These are phyloP conservation scores for Lithospermum erythrorhizon DNA, from an alignment of 257 asterid genomes.

Conservation along the genomic window DNA sequence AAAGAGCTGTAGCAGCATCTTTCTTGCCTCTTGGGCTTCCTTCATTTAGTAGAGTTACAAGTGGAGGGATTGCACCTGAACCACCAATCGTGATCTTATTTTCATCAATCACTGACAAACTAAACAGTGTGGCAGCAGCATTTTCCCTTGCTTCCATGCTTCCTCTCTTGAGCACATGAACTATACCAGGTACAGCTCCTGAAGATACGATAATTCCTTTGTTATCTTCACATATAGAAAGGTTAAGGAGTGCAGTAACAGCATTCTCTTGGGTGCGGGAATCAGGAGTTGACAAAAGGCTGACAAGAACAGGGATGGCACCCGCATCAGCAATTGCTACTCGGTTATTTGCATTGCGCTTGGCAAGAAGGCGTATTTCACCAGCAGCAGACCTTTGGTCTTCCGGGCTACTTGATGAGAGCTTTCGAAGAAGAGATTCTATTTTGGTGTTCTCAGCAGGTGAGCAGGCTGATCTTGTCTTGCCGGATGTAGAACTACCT, in stretches of 20 bases:
- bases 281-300: constrained; percentile 66
- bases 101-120: constrained; percentile 88
- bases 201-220: constrained; percentile 64
- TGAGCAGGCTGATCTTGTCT: constrained; percentile 44
- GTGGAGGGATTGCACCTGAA: constrained; percentile 80
- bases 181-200: constrained; percentile 90
- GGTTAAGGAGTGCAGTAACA: constrained; percentile 92
- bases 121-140: constrained; percentile 88
- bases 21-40: constrained; percentile 87
- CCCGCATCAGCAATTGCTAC: constrained; percentile 99
- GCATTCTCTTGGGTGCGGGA: constrained; percentile 92
- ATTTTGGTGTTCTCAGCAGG: constrained; percentile 66
- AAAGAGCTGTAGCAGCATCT: constrained; percentile 88
- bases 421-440: constrained; percentile 60
- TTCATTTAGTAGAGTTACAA: constrained; percentile 58
- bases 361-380: constrained; percentile 93
- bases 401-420: constrained; percentile 62
- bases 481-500: constrained; percentile 31
- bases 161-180: constrained; percentile 72
- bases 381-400: constrained; percentile 84
- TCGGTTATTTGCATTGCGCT: constrained; percentile 85
- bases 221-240: constrained; percentile 85
- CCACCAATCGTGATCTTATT: constrained; percentile 76
- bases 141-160: constrained; percentile 95
- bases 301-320: constrained; percentile 74